Evolutionary conservation across 225 moss, liverwort and hornwort species (phyloP).

Genomic region (Antitrichia curtipendula): DNA sequence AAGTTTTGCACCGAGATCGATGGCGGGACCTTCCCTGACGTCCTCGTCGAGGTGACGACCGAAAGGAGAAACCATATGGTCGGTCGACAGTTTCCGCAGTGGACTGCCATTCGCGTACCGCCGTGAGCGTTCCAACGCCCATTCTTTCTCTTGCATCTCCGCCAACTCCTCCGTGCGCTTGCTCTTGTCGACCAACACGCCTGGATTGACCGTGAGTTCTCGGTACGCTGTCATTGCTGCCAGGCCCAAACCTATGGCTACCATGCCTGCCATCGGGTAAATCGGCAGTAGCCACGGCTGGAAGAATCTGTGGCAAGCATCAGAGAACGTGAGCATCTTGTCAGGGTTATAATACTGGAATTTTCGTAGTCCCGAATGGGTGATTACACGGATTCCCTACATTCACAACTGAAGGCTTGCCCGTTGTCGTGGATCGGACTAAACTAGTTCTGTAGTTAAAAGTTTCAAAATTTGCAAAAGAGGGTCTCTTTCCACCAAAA

Average conservation of each 20-base stretch:
- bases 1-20: neutral
- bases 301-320: slow-evolving; percentile 11
- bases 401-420: neutral
- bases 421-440: neutral
- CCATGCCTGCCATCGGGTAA: slow-evolving; percentile 49
- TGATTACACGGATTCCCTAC: neutral
- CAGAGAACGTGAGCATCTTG: neutral
- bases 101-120: slow-evolving; percentile 16
- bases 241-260: slow-evolving; percentile 15
- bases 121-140: slow-evolving; percentile 16
- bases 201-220: slow-evolving; percentile 24
- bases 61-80: slow-evolving; percentile 22
- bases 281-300: slow-evolving; percentile 45
- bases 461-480: neutral
- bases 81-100: slow-evolving; percentile 5
- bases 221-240: slow-evolving; percentile 27
- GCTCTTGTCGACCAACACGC: slow-evolving; percentile 20
- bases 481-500: neutral
- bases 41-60: slow-evolving; percentile 40
- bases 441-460: neutral
- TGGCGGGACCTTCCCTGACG: neutral
- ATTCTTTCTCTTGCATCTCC: slow-evolving; percentile 28
- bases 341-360: neutral
- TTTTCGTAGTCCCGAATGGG: neutral
- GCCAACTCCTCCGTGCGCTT: slow-evolving; percentile 24